Conservation (phyloP, 805 yeast species). For the Candida railenensis region DNA sequence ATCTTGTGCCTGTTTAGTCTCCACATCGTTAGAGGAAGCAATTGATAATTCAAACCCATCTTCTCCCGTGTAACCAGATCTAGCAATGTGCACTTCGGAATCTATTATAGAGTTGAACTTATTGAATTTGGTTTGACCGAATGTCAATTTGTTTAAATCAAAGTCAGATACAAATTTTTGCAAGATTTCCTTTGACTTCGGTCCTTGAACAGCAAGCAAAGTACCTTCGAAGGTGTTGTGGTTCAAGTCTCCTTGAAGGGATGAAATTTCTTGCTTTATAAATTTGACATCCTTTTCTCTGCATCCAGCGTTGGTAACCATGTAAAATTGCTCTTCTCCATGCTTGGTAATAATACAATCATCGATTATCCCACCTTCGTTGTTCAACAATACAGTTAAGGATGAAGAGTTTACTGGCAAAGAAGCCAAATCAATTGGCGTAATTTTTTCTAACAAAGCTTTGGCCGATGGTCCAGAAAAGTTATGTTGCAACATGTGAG, state of each 20-base stretch:
- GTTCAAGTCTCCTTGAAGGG: constrained; percentile 34
- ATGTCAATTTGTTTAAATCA: constrained; percentile 60
- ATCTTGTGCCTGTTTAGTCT: constrained; percentile 46
- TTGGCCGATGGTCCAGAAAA: constrained; percentile 68
- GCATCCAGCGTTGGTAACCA: constrained; percentile 97
- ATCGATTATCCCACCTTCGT: constrained; percentile 80
- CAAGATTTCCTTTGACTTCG: constrained; percentile 68
- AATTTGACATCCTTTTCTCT: constrained; percentile 75
- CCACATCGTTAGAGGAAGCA: constrained; percentile 44
- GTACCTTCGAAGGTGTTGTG: constrained; percentile 62
- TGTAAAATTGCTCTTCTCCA: constrained; percentile 69
- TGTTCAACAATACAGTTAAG: constrained; percentile 71
- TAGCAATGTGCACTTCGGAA: constrained; percentile 69
- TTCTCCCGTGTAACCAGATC: constrained; percentile 98
- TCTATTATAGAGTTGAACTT: constrained; percentile 40
- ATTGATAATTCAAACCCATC: constrained; percentile 95
- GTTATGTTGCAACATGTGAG: constrained; percentile 94
- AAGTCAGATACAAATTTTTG: constrained; percentile 55
- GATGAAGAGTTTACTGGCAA: constrained; percentile 63
- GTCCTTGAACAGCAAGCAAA: constrained; percentile 91
- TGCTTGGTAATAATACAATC: constrained; percentile 92
- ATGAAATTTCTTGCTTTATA: constrained; percentile 49
- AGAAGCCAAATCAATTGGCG: constrained; percentile 80
- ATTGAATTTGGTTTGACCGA: constrained; percentile 66
- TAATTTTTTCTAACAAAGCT: constrained; percentile 68